phyloP scores from a whole-genome alignment of 108 stramenopile genomes.

The Cyclotella choctawhatcheeana region DNA sequence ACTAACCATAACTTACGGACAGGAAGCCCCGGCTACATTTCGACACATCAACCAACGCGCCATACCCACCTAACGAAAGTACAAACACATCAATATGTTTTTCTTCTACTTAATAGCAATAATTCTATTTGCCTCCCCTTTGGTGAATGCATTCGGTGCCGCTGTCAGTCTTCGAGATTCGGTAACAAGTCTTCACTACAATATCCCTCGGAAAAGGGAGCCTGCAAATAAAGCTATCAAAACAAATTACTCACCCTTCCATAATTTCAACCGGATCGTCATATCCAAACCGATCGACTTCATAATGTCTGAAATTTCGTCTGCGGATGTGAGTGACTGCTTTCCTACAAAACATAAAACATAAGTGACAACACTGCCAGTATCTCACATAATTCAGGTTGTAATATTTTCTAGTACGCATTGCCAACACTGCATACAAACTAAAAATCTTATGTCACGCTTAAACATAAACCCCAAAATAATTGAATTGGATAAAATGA shows the following conservation, averaged over 20 bases:
- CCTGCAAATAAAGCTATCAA: background rate
- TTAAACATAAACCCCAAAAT: slow-evolving; percentile 56
- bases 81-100: too few relatives aligned
- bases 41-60: too few relatives aligned
- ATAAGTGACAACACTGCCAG: too few relatives aligned
- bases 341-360: background rate
- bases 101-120: background rate
- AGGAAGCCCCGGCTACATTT: too few relatives aligned
- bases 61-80: too few relatives aligned
- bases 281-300: slow-evolving; percentile 3
- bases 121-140: background rate
- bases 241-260: background rate
- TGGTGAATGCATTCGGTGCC: background rate
- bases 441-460: slow-evolving; percentile 61
- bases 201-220: slow-evolving; percentile 8
- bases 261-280: background rate
- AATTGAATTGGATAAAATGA: slow-evolving; percentile 77
- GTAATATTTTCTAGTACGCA: slow-evolving; percentile 68
- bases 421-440: slow-evolving; percentile 68
- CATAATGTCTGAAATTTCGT: slow-evolving; percentile 24
- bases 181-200: background rate
- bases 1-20: too few relatives aligned
- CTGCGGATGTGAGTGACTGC: slow-evolving; percentile 22
- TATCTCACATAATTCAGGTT: slow-evolving; percentile 36
- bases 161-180: background rate